Evolutionary conservation across 2,329 filamentous ascomycete species (phyloP).

Genomic region (Colletotrichum viniferum): DNA sequence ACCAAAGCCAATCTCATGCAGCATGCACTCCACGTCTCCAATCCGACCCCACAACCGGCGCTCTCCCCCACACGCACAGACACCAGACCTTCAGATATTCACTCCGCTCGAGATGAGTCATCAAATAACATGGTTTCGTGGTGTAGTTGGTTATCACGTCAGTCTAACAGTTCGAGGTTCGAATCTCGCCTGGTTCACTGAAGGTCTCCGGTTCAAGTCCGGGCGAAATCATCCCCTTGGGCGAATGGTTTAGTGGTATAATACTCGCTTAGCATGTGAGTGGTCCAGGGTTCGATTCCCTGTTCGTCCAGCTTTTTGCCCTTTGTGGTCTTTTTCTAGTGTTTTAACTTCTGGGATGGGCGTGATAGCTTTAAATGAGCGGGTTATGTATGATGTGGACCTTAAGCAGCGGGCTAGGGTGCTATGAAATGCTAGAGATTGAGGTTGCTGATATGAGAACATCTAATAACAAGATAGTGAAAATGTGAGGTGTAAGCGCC

Average conservation of each 20-base stretch:
- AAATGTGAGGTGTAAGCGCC: background rate
- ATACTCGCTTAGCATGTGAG: constrained; percentile 7
- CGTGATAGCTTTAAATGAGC: background rate
- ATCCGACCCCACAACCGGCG: background rate
- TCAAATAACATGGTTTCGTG: constrained; percentile 22
- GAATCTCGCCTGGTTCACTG: background rate
- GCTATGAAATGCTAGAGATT: accelerated
- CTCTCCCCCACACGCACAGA: background rate
- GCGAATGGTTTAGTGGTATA: constrained; percentile 7
- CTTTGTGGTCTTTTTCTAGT: background rate
- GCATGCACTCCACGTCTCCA: background rate
- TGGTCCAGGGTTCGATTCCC: constrained; percentile 7
- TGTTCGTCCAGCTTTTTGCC: background rate
- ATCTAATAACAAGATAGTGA: background rate
- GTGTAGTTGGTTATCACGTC: constrained; percentile 53
- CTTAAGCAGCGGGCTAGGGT: accelerated
- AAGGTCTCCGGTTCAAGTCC: constrained; percentile 17
- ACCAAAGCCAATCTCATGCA: background rate
- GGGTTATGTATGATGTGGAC: background rate
- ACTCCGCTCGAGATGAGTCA: background rate
- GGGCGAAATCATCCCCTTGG: background rate
- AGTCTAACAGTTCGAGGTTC: constrained; percentile 42
- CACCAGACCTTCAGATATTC: background rate
- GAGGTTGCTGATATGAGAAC: accelerated
- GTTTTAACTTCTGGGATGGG: accelerated